Evolutionary conservation across 129 eudicot genomes (phyloP), one percentile per base, ranked within the genome.

Genomic region (Lactuca saligna): DNA sequence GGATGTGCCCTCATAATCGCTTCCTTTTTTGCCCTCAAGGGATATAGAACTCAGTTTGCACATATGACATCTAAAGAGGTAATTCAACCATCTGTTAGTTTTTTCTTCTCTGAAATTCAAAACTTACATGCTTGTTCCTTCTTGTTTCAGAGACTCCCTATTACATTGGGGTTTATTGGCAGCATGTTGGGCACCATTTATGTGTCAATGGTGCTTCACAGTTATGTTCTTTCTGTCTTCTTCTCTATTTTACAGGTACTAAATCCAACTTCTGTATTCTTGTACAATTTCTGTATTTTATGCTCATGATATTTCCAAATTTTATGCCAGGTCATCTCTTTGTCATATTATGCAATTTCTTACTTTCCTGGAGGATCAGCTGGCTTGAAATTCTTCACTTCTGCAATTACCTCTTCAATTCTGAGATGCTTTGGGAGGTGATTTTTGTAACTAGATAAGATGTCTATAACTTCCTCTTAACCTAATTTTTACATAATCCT

Each of bases 331-430:
- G 92, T 93, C 37, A 82, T 93, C 70, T 95, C 99, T 15, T 82
- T 93, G 68, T 77, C 85, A 10, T 93, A 93, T 79, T 93, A 93
- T 71, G 95, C 88, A 13, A 80, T 93, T 39, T 93, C 99, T 35
- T 93, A 93, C 86, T 93, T 93, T 71, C 99, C 99, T 33, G 97
- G 99, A 65, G 99, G 99, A 58, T 89, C 97, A 20, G 85, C 95
- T 25, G 99, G 99, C 11, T 16, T 93, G 77, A 93, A 82, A 69
- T 83, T 93, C 80, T 82, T 93, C 37, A 81, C 95, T 49, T 89
- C 99, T 7, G 79, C 88, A 31, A 79, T 93, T 12, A 75, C 92
- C 17, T 87, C 95, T 35, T 84, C 95, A 0, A 66, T 93, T 15
- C 70, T 87, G 55, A 81, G 95, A 75, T 89, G 96, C 78, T 93